Percentiles rank a stretch among this genome's conserved stretches.
Conservation (phyloP, 1,284 basidiomycete genomes). For the Psilocybe mexicana region DNA sequence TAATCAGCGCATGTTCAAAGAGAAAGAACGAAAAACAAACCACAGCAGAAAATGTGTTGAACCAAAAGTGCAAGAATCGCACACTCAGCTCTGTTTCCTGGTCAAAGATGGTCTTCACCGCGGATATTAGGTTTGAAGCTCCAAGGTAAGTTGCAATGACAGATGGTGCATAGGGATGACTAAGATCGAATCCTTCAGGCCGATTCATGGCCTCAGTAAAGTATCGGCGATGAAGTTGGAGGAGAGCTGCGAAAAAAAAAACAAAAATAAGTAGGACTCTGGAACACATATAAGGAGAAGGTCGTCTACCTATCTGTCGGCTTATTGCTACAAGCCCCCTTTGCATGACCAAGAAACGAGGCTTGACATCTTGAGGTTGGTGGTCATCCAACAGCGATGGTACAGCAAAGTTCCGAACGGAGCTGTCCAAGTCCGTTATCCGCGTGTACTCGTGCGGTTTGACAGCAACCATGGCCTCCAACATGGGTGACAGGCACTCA, state of each 20-base stretch:
- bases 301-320: constrained; percentile 61
- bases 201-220: constrained; percentile 71
- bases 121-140: constrained; percentile 61
- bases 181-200: constrained; percentile 57
- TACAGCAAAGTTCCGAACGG: constrained; percentile 58
- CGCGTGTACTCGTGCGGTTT: constrained; percentile 56
- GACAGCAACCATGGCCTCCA: constrained; percentile 66
- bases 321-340: constrained; percentile 65
- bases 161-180: constrained; percentile 68
- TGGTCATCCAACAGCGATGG: constrained; percentile 53
- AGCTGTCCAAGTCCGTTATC: constrained; percentile 59
- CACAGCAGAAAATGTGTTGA: constrained; percentile 75
- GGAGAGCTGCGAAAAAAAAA: constrained; percentile 46
- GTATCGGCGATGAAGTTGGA: constrained; percentile 75
- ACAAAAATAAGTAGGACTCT: constrained; percentile 2
- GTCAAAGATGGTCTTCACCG: constrained; percentile 59
- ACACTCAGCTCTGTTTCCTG: constrained; percentile 63
- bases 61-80: constrained; percentile 77
- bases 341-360: constrained; percentile 66
- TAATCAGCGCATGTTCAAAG: constrained; percentile 3
- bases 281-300: not conserved
- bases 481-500: constrained; percentile 62
- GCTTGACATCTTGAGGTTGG: constrained; percentile 39
- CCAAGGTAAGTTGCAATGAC: constrained; percentile 71
- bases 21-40: constrained; percentile 34